Conservation (phyloP, 306 rosid species). For the Prunus campanulata region DNA sequence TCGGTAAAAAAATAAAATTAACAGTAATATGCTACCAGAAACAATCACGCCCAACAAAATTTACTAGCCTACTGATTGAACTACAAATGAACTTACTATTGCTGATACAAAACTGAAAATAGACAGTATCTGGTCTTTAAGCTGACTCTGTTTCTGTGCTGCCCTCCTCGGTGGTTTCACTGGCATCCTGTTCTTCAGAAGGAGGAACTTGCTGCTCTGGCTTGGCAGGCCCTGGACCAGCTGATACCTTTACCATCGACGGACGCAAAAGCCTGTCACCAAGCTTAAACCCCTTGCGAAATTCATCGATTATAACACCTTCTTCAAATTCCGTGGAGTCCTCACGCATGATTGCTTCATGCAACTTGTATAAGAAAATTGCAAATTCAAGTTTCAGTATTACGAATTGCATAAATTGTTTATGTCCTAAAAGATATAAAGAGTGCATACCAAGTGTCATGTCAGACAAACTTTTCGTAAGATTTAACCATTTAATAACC, state of each 20-base stretch:
- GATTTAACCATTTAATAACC: slow-evolving; percentile 15
- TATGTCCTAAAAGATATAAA: slow-evolving; percentile 11
- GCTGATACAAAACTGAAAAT: slow-evolving; percentile 48
- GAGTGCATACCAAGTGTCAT: slow-evolving; percentile 7
- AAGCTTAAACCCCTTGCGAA: slow-evolving; percentile 81
- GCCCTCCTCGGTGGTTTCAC: slow-evolving; percentile 32
- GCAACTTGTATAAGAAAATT: slow-evolving; percentile 58
- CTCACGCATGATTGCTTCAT: slow-evolving; percentile 95
- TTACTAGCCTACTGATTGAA: slow-evolving; percentile 21
- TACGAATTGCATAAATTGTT: slow-evolving; percentile 6
- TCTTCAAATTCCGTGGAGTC: slow-evolving; percentile 79
- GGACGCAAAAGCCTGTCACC: slow-evolving; percentile 91
- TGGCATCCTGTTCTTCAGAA: slow-evolving; percentile 39
- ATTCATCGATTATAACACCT: slow-evolving; percentile 70
- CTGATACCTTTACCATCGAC: slow-evolving; percentile 95
- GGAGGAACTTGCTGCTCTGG: slow-evolving; percentile 44
- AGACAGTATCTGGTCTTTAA: slow-evolving; percentile 25
- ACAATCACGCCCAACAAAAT: slow-evolving; percentile 17
- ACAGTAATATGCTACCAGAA: slow-evolving; percentile 25
- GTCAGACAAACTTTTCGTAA: not conserved
- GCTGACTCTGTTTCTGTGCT: slow-evolving; percentile 38
- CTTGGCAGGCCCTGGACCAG: slow-evolving; percentile 92
- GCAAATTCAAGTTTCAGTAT: slow-evolving; percentile 29
- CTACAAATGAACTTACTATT: slow-evolving; percentile 18
- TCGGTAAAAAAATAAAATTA: slow-evolving; percentile 13